Base-by-base conservation (phyloP, 768 basidiomycete genomes). In the Postia placenta region DNA sequence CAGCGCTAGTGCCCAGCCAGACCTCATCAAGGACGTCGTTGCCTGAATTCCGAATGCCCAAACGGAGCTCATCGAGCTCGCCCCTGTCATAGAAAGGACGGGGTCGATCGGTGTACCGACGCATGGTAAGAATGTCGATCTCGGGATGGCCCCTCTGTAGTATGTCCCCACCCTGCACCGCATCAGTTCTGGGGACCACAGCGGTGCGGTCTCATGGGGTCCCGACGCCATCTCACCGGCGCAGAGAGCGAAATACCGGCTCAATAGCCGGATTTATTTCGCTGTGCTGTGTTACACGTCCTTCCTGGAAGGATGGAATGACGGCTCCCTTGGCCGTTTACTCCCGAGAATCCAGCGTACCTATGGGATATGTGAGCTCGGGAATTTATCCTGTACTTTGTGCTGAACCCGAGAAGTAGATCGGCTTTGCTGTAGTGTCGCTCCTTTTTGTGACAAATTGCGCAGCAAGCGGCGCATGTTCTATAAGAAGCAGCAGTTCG, bases 261-360 rank as follows among this genome's bases (percentile, higher is more conserved):
- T n/a, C 17, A 42, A 14, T 19, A 15, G 41, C 41, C 14, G 41
- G 41, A 60, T 81, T 24, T 81, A 85, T 51, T 76, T 83, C 50
- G 53, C 66, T 23, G 64, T 81, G 2, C 65, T 84, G 35, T 85
- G 80, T 55, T 79, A 71, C 67, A 64, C 69, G 14, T 47, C 83
- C 41, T 81, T 83, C 52, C 64, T 85, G 6, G 71, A 72, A 14
- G 89, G 89, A 26, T 91, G 87, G 86, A 87, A 84, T 56, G 88
- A 88, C 63, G 82, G 81, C n/a, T 74, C 80, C 0, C 77, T 78
- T 12, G 89, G 89, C 3, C 87, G 89, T 1, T 65, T 92, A 22
- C 64, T 92, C 9, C 89, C 87, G 0, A 72, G 77, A 11, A 82
- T 92, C 42, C 87, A 87, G 61, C 60, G 64, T 5, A 71, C 75